Evolutionary conservation across 306 rosid genomes (phyloP), one percentile per base, ranked within the genome.

Genomic region (Coriaria nepalensis): DNA sequence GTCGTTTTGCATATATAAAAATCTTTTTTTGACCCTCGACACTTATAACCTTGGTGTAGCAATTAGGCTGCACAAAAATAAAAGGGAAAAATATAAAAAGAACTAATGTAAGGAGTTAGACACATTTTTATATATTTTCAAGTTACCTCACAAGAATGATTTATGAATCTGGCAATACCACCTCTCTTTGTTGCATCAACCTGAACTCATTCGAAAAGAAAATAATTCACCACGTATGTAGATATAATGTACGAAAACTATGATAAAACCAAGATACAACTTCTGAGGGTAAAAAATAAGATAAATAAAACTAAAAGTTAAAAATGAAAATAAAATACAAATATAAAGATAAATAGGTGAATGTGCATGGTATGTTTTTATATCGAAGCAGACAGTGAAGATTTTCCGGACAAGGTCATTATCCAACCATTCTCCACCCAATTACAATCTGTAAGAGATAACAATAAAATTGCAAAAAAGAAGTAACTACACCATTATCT

Each of bases 141-240:
- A 72, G 45, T 56, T 74, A 90, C 98, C 95, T 90, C 95, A 68
- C 98, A 90, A 47, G 95, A 90, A 75, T 90, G 98, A 70, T 85
- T 85, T 63, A 90, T 57, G 64, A 90, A 85, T 71, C 98, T 76
- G 50, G 98, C 98, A 69, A 90, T 68, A 49, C 98, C 95, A 14
- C 98, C 98, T 55, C 84, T 80, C 74, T 85, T 90, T 10, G 98
- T 85, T 52, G 98, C 98, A 81, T 90, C 98, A 45, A 90, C 98
- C 98, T 90, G 57, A 68, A 69, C 5, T 41, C 35, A 60, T 53
- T 68, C 66, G 52, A 53, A 58, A 55, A 35, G 56, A 37, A 52
- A 54, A 13, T 29, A 37, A 41, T 43, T 59, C 53, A 71, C 44
- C 48, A 42, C 15, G 11, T 34, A 40, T 0, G 5, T 32, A 20